Conservation (phyloP, 768 basidiomycete species). For the Fomitopsis pulvina region DNA sequence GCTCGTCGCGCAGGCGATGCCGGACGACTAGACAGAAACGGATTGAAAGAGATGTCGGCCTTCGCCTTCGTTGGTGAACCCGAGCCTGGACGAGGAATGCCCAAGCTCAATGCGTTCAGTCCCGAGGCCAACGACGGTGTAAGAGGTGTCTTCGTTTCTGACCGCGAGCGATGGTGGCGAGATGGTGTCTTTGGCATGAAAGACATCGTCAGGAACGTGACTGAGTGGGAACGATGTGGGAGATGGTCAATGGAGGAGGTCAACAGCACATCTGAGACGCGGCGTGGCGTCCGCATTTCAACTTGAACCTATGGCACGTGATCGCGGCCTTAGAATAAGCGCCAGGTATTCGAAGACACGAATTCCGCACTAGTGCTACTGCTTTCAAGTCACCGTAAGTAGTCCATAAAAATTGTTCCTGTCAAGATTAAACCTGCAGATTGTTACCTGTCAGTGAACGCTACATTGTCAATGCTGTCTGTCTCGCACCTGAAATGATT, state of each 20-base stretch:
- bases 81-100: slow-evolving; percentile 12
- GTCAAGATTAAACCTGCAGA: no score
- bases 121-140: slow-evolving; percentile 37
- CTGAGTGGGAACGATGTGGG: neutral
- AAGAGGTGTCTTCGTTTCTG: slow-evolving; percentile 43
- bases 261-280: neutral
- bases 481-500: no score
- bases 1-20: slow-evolving; percentile 61
- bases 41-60: slow-evolving; percentile 45
- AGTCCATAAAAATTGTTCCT: no score
- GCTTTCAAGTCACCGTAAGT: no score
- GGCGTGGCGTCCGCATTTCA: neutral
- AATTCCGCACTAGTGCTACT: no score
- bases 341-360: no score
- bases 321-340: no score
- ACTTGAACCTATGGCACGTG: no score
- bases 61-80: slow-evolving; percentile 19
- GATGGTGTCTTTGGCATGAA: slow-evolving; percentile 39
- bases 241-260: neutral
- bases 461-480: no score
- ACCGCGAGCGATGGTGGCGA: slow-evolving; percentile 39
- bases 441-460: no score
- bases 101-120: slow-evolving; percentile 27
- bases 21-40: slow-evolving; percentile 48
- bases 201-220: slow-evolving; percentile 14